A percentile compares a stretch with the other conserved stretches of the same genome.
Evolutionary conservation across 495 filamentous ascomycete species (phyloP).

Genomic region (Penicillium herquei): DNA sequence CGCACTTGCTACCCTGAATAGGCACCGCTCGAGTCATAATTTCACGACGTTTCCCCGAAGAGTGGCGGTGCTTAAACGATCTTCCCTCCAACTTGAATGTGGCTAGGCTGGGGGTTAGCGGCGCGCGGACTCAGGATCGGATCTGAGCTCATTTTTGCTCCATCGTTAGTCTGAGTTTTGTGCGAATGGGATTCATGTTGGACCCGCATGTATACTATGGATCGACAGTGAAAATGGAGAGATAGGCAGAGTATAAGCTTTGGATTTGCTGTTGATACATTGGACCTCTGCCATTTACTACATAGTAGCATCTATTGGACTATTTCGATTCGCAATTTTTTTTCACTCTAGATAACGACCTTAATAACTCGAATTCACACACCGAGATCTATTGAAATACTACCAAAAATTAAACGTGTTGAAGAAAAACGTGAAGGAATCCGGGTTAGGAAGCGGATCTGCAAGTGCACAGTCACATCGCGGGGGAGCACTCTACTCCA

Average conservation of each 20-base stretch:
- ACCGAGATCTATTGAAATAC: no score
- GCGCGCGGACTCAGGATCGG: neutral
- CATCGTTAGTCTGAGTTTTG: neutral
- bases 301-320: no score
- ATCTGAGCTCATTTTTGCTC: neutral
- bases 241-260: neutral
- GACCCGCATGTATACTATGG: neutral
- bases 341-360: no score
- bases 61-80: neutral
- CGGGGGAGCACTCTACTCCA: conserved; percentile 12
- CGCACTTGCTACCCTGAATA: no score
- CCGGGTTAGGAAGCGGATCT: conserved; percentile 8
- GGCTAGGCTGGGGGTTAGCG: neutral
- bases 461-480: conserved; percentile 17
- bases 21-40: no score
- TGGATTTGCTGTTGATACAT: no score
- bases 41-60: neutral
- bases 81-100: neutral
- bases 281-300: no score
- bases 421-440: neutral
- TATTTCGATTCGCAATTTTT: no score
- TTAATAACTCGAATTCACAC: no score
- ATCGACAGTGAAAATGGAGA: neutral
- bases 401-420: neutral
- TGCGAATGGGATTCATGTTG: neutral